These are phyloP conservation scores for Deinandra increscens DNA, from an alignment of 129 eudicot genomes.

Conservation along the genomic window DNA sequence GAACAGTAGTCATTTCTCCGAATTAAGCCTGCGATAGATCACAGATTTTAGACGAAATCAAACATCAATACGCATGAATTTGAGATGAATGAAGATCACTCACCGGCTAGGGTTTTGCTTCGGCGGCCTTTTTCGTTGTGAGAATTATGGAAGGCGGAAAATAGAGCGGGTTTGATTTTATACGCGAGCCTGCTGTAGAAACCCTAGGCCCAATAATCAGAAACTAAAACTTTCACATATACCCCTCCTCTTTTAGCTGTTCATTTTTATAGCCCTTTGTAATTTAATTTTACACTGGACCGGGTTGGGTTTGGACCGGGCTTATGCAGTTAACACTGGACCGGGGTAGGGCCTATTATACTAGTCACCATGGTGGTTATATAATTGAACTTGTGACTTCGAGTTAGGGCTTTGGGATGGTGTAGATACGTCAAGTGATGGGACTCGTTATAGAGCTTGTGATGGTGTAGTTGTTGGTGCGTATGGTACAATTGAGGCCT, in stretches of 20 bases:
- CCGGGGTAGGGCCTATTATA: too few species aligned
- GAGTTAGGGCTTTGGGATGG: too few species aligned
- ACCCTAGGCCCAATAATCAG: conserved; percentile 18
- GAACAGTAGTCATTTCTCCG: conserved; percentile 76
- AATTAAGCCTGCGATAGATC: conserved; percentile 7
- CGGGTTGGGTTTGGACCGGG: background rate
- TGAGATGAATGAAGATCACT: background rate
- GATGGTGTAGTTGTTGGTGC: too few species aligned
- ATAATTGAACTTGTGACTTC: too few species aligned
- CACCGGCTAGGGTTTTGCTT: conserved; percentile 31
- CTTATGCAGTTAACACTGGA: too few species aligned
- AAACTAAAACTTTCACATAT: background rate
- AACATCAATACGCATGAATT: background rate
- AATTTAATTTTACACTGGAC: background rate
- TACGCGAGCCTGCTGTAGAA: conserved; percentile 19
- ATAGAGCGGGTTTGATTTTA: conserved; percentile 2
- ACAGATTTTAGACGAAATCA: background rate
- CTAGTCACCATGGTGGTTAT: too few species aligned
- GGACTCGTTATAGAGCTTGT: too few species aligned
- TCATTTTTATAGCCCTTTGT: background rate
- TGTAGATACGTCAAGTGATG: too few species aligned
- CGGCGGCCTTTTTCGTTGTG: conserved; percentile 28
- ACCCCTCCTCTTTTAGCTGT: background rate
- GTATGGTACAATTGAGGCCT: too few species aligned
- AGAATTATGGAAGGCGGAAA: conserved; percentile 10